A percentile compares a stretch with the other conserved stretches of the same genome.
Conservation (phyloP, 257 asterid species). For the Solanum sejunctum region DNA sequence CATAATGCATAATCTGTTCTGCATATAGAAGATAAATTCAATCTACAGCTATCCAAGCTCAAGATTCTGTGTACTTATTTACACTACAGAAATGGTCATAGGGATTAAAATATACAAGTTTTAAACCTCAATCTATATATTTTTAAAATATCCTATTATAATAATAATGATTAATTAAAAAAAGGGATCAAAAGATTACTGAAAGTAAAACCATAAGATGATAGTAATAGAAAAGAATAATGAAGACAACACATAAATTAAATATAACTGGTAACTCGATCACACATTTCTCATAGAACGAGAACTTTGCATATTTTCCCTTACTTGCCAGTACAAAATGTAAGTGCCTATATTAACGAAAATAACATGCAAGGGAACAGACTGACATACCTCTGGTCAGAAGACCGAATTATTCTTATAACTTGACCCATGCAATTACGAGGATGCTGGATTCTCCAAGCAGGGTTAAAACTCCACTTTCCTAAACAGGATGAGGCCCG, state of each 20-base stretch:
- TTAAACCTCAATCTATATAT: background rate
- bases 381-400: constrained; percentile 40
- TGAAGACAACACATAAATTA: background rate
- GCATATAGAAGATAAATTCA: background rate
- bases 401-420: constrained; percentile 33
- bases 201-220: background rate
- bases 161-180: background rate
- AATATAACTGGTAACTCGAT: background rate
- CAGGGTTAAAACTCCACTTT: constrained; percentile 19
- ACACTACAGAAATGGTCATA: background rate
- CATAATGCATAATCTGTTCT: background rate
- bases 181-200: background rate
- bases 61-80: background rate
- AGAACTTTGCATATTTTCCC: background rate
- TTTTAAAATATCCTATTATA: background rate
- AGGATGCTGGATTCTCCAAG: constrained; percentile 25
- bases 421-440: constrained; percentile 61
- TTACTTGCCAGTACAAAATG: background rate
- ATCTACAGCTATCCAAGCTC: background rate
- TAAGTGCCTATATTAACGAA: background rate
- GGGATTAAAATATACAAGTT: background rate
- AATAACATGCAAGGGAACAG: background rate
- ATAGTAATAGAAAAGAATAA: background rate
- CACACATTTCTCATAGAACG: background rate
- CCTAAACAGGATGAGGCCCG: constrained; percentile 26